Conservation (phyloP, 1,284 basidiomycete genomes). For the Cryptococcus jaspeensis region DNA sequence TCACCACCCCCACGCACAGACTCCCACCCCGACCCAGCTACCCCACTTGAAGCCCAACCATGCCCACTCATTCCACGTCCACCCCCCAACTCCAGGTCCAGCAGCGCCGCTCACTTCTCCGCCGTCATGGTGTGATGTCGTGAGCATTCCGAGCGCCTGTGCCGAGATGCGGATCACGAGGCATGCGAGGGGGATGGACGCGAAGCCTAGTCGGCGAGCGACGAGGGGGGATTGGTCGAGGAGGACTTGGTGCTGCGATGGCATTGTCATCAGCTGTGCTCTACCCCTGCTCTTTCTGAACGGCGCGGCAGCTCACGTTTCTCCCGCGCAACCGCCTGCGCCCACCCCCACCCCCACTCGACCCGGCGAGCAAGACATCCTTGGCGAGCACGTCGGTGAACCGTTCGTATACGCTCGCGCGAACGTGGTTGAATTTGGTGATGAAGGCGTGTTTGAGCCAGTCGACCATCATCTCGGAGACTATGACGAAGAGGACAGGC, state of each 20-base stretch:
- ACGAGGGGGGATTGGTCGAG: constrained; percentile 96
- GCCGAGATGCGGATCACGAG: constrained; percentile 83
- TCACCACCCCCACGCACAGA: constrained; percentile 79
- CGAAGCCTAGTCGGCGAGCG: constrained; percentile 88
- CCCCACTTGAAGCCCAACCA: constrained; percentile 59
- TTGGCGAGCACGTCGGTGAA: constrained; percentile 95
- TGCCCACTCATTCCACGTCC: constrained; percentile 34
- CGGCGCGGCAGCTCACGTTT: constrained; percentile 58
- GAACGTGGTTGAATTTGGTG: constrained; percentile 92
- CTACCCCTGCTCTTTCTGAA: not conserved
- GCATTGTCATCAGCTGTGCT: constrained; percentile 18
- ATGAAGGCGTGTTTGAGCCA: constrained; percentile 99
- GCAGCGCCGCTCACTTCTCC: constrained; percentile 7
- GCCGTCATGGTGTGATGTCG: constrained; percentile 48
- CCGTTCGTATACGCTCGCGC: constrained; percentile 90
- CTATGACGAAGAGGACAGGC: constrained; percentile 87
- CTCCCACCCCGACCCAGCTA: constrained; percentile 61
- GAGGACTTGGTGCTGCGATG: constrained; percentile 63
- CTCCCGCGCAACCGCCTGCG: constrained; percentile 51
- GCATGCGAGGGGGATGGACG: constrained; percentile 86
- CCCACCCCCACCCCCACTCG: constrained; percentile 7
- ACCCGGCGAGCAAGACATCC: constrained; percentile 80
- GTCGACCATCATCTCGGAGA: constrained; percentile 92
- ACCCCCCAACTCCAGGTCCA: constrained; percentile 26
- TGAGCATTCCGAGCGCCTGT: constrained; percentile 69